phyloP scores from a whole-genome alignment of 345 rosid species.

The Moricandia moricandioides region DNA sequence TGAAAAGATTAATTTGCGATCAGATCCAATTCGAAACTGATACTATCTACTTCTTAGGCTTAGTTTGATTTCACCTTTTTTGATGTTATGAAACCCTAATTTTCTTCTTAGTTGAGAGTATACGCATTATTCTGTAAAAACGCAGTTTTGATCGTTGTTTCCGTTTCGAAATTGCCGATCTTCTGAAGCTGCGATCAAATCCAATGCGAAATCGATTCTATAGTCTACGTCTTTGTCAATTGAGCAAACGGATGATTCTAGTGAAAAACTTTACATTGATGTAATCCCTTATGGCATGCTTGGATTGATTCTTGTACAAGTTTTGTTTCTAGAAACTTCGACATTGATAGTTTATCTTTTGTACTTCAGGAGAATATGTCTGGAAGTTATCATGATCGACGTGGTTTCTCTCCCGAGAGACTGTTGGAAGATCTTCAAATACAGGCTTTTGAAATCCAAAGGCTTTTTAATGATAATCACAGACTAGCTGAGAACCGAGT shows the following conservation, averaged over 20 bases:
- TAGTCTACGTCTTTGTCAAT: not conserved
- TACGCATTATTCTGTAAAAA: not conserved
- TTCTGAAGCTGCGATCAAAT: conserved; percentile 3
- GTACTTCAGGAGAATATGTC: conserved; percentile 47
- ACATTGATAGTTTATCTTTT: not conserved
- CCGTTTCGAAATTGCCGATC: not conserved
- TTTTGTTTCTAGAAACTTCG: not conserved
- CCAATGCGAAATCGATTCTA: not conserved
- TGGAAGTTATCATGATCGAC: conserved; percentile 58
- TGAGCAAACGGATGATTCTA: not conserved
- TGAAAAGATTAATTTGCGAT: not conserved
- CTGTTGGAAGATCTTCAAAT: conserved; percentile 89
- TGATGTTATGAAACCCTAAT: not conserved
- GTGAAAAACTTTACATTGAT: not conserved
- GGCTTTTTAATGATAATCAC: conserved; percentile 58
- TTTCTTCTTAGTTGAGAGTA: not conserved
- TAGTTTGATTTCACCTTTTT: not conserved
- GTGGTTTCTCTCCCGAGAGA: conserved; percentile 63
- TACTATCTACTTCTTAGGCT: not conserved
- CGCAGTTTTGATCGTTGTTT: not conserved
- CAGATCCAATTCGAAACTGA: not conserved
- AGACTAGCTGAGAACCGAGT: conserved; percentile 43
- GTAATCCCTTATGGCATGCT: not conserved
- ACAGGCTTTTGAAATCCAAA: conserved; percentile 68
- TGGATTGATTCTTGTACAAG: not conserved